These are phyloP conservation scores for Phialemoniopsis sp. DNA, from an alignment of 2,329 filamentous ascomycete genomes.

Conservation along the genomic window DNA sequence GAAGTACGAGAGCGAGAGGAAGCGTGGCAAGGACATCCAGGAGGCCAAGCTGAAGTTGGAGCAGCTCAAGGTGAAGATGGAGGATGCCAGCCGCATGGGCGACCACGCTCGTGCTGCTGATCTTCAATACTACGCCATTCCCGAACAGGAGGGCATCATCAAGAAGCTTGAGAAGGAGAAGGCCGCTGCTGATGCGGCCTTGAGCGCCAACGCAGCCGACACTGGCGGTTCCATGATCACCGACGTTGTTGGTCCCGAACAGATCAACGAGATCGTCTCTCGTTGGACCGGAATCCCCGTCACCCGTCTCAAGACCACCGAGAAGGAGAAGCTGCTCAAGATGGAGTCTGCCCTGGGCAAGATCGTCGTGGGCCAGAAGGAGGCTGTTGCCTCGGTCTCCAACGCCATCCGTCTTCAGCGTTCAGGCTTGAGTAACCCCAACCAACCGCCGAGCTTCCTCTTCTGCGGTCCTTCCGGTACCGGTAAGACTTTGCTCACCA, in stretches of 20 bases:
- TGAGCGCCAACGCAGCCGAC: slow-evolving; percentile 53
- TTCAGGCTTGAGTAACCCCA: slow-evolving; percentile 91
- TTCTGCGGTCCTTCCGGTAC: slow-evolving; percentile 99
- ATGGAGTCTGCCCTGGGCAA: slow-evolving; percentile 88
- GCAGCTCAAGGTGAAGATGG: slow-evolving; percentile 82
- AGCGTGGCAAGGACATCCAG: slow-evolving; percentile 86
- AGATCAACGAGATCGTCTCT: slow-evolving; percentile 98
- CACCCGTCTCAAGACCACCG: slow-evolving; percentile 85
- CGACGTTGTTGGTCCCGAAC: slow-evolving; percentile 90
- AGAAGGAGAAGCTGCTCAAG: slow-evolving; percentile 96
- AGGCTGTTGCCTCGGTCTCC: slow-evolving; percentile 88
- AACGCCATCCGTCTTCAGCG: slow-evolving; percentile 95
- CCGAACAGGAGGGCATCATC: slow-evolving; percentile 81
- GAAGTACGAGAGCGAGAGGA: slow-evolving; percentile 93
- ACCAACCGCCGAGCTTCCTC: slow-evolving; percentile 94
- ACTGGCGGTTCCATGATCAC: slow-evolving; percentile 73
- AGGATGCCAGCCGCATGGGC: slow-evolving; percentile 84
- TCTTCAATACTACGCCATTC: slow-evolving; percentile 95
- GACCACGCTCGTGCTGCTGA: slow-evolving; percentile 88
- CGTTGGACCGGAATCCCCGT: slow-evolving; percentile 99
- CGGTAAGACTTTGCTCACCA: slow-evolving; percentile 95
- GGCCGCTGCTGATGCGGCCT: slow-evolving; percentile 68
- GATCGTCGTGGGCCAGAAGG: slow-evolving; percentile 87
- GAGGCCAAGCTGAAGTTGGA: slow-evolving; percentile 95
- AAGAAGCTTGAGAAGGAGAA: slow-evolving; percentile 78